phyloP scores from a whole-genome alignment of 2,329 filamentous ascomycete species.

The Diaporthe capsici region DNA sequence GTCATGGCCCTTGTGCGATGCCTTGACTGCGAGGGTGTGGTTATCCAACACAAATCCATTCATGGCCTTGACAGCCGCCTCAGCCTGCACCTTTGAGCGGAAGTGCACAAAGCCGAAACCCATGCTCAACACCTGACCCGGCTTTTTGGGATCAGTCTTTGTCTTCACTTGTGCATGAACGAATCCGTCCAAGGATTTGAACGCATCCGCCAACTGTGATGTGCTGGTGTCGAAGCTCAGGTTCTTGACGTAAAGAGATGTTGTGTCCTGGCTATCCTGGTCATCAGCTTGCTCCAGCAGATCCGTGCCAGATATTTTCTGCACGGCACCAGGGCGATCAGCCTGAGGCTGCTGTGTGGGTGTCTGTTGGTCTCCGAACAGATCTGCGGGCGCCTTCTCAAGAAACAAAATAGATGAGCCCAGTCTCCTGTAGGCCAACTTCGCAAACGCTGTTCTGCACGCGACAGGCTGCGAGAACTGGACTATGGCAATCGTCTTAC shows the following conservation, averaged over 20 bases:
- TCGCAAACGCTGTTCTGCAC: conserved; percentile 86
- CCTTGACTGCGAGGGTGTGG: conserved; percentile 87
- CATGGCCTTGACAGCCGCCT: conserved; percentile 87
- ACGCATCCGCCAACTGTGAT: conserved; percentile 80
- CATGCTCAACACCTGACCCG: conserved; percentile 92
- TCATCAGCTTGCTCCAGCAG: conserved; percentile 72
- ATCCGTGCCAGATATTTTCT: conserved; percentile 78
- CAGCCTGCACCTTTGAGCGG: conserved; percentile 80
- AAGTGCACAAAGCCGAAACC: conserved; percentile 98
- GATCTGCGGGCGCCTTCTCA: conserved; percentile 89
- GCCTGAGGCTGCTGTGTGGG: conserved; percentile 47
- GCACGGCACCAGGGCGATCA: conserved; percentile 59
- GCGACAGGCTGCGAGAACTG: conserved; percentile 86
- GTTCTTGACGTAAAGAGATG: conserved; percentile 94
- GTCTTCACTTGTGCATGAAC: conserved; percentile 92
- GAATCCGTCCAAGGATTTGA: conserved; percentile 88
- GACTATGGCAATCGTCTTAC: conserved; percentile 93
- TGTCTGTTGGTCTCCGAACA: conserved; percentile 69
- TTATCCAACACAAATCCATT: conserved; percentile 89
- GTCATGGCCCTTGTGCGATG: conserved; percentile 89
- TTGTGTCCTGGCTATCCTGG: conserved; percentile 72
- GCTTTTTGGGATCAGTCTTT: conserved; percentile 91
- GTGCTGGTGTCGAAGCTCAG: conserved; percentile 92
- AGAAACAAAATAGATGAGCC: conserved; percentile 93
- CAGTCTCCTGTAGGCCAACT: conserved; percentile 89